Evolutionary conservation across 2,329 filamentous ascomycete genomes (phyloP).

Genomic region (Penicillium sp.): DNA sequence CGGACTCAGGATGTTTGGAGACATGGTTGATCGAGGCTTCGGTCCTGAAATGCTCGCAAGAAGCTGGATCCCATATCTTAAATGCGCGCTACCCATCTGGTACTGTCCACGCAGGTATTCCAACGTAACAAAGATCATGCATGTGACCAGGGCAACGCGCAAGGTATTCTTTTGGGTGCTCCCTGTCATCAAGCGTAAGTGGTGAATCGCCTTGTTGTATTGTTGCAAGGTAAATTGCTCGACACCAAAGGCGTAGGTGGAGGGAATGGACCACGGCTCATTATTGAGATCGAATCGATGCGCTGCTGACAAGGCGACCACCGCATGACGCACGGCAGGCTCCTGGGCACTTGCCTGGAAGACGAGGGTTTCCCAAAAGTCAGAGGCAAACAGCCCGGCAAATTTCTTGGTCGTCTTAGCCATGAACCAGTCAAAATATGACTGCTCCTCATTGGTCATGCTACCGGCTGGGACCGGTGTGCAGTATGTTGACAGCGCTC

Average conservation of each 20-base stretch:
- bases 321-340: constrained; percentile 45
- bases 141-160: constrained; percentile 43
- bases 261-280: constrained; percentile 1
- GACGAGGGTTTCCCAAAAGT: constrained; percentile 43
- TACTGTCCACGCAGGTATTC: constrained; percentile 41
- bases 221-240: constrained; percentile 39
- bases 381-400: constrained; percentile 35
- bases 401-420: constrained; percentile 30
- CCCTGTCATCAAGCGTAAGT: constrained; percentile 31
- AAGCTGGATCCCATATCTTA: constrained; percentile 32
- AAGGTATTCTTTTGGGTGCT: constrained; percentile 27
- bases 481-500: constrained; percentile 14
- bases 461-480: constrained; percentile 12
- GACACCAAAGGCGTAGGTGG: constrained; percentile 17
- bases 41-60: constrained; percentile 19
- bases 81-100: constrained; percentile 27
- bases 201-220: constrained; percentile 41
- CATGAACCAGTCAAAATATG: constrained; percentile 31
- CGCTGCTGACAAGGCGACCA: constrained; percentile 42
- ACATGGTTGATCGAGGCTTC: constrained; percentile 7
- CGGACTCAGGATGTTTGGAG: constrained; percentile 7
- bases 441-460: constrained; percentile 21
- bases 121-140: constrained; percentile 43
- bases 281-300: constrained; percentile 26
- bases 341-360: constrained; percentile 41